phyloP scores from a whole-genome alignment of 2,329 filamentous ascomycete genomes.

The Colletotrichum costaricense region DNA sequence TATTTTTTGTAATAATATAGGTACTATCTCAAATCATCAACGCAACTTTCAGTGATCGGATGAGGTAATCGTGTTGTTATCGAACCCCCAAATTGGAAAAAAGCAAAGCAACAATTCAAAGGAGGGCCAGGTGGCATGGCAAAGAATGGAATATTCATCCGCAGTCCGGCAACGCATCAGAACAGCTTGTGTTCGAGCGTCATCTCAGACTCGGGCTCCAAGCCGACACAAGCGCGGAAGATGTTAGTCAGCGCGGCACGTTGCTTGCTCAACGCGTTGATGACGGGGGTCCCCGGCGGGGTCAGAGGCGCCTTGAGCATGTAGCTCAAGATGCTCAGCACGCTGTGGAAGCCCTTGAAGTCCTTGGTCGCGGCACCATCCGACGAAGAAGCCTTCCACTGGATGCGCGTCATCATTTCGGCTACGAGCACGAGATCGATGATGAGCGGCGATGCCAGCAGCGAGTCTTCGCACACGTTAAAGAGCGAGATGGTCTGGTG shows the following conservation, averaged over 20 bases:
- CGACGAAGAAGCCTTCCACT: slow-evolving; percentile 78
- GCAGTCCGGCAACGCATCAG: slow-evolving; percentile 51
- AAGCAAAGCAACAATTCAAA: background rate
- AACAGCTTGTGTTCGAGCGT: slow-evolving; percentile 99
- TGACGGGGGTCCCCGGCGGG: slow-evolving; percentile 91
- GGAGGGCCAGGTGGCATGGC: slow-evolving; percentile 11
- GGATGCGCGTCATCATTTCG: slow-evolving; percentile 98
- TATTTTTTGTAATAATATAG: slow-evolving; percentile 13
- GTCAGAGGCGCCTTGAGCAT: slow-evolving; percentile 98
- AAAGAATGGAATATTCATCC: slow-evolving; percentile 6
- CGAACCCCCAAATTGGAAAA: background rate
- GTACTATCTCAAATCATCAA: background rate
- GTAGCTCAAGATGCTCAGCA: slow-evolving; percentile 96
- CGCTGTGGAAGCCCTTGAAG: slow-evolving; percentile 95
- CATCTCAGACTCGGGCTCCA: slow-evolving; percentile 99
- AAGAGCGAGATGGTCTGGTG: slow-evolving; percentile 98
- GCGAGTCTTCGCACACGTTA: slow-evolving; percentile 99
- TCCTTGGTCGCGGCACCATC: slow-evolving; percentile 68
- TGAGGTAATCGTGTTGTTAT: background rate
- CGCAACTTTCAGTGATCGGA: background rate
- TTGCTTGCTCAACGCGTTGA: slow-evolving; percentile 97
- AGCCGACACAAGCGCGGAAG: slow-evolving; percentile 95
- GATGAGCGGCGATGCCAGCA: slow-evolving; percentile 95
- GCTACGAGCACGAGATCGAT: slow-evolving; percentile 93
- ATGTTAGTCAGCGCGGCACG: slow-evolving; percentile 95